A percentile compares a stretch with the other conserved stretches of the same genome.
phyloP scores from a whole-genome alignment of 768 basidiomycete genomes.

The Austroboletus eburneus region DNA sequence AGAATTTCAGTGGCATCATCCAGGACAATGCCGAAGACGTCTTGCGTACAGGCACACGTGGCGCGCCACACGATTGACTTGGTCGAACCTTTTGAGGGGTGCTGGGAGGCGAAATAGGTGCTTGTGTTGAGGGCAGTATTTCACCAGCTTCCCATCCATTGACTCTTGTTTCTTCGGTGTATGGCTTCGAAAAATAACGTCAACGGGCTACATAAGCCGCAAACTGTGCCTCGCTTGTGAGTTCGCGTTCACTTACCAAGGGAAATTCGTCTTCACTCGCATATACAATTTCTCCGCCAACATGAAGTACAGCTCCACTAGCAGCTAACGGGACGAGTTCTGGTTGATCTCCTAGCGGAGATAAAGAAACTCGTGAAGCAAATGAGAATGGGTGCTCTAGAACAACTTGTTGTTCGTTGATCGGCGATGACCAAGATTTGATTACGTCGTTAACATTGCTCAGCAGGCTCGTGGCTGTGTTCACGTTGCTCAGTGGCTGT shows the following conservation, averaged over 20 bases:
- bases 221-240: conserved; percentile 1
- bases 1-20: conserved; percentile 20
- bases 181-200: conserved; percentile 10
- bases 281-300: conserved; percentile 12
- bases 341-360: conserved; percentile 23
- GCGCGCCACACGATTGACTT: conserved; percentile 8
- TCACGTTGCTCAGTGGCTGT: conserved; percentile 11
- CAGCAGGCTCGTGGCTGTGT: background rate
- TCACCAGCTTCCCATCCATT: background rate
- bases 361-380: conserved; percentile 24
- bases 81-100: conserved; percentile 26
- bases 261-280: conserved; percentile 2
- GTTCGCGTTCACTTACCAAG: conserved; percentile 17
- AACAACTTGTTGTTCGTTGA: conserved; percentile 14
- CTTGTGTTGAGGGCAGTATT: conserved; percentile 15
- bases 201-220: background rate
- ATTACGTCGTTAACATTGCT: background rate
- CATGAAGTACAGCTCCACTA: conserved; percentile 9
- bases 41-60: conserved; percentile 13
- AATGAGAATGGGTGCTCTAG: conserved; percentile 17
- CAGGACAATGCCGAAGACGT: conserved; percentile 25
- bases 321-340: conserved; percentile 7
- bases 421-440: conserved; percentile 5
- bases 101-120: conserved; percentile 16
- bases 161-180: background rate